Percentiles rank a stretch among this genome's conserved stretches.
phyloP scores from a whole-genome alignment of 148 eudicot species.

The Persicaria tinctoria region DNA sequence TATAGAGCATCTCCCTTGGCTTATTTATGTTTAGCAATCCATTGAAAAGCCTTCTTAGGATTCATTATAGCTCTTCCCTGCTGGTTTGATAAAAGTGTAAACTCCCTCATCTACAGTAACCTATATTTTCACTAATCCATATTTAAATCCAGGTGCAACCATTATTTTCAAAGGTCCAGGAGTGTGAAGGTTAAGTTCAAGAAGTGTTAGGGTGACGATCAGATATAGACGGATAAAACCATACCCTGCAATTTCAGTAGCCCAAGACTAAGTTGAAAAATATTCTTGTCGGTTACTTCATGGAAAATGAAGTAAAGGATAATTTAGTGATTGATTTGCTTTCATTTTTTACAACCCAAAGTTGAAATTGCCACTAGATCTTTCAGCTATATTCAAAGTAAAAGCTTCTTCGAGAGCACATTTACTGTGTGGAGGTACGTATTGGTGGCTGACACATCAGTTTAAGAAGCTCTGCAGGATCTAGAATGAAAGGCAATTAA shows the following conservation, averaged over 20 bases:
- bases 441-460: neutral
- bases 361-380: neutral
- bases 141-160: neutral
- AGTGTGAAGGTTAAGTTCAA: neutral
- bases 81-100: neutral
- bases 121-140: neutral
- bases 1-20: neutral
- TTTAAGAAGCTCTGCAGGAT: neutral
- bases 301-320: neutral
- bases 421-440: neutral
- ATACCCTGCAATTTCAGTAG: neutral
- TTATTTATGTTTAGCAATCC: neutral
- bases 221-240: neutral
- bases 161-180: neutral
- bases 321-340: neutral
- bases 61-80: neutral
- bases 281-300: neutral
- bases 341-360: neutral
- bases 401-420: neutral
- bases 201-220: neutral
- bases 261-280: neutral
- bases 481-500: neutral
- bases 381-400: neutral
- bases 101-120: neutral
- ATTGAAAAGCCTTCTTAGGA: neutral